Conservation (phyloP, 768 basidiomycete genomes). For the Mrakia frigida region DNA sequence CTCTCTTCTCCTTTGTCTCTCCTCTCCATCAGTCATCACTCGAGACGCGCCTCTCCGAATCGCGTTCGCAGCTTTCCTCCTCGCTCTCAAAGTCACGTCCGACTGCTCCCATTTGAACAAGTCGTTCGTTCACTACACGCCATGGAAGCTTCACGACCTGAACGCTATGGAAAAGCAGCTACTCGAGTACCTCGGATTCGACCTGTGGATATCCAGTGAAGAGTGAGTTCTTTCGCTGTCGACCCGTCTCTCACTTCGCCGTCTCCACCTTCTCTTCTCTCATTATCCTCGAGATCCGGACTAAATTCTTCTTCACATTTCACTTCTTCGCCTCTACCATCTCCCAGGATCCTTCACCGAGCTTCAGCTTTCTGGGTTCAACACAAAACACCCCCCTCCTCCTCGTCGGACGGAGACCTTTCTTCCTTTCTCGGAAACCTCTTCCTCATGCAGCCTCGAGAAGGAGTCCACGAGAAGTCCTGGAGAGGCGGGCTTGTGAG, state of each 20-base stretch:
- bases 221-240: background rate
- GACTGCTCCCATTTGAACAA: background rate
- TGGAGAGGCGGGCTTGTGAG: background rate
- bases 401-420: too few relatives aligned
- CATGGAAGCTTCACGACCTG: slow-evolving; percentile 7
- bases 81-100: background rate
- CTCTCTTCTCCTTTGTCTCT: background rate
- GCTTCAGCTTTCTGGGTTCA: background rate
- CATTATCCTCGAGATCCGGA: too few relatives aligned
- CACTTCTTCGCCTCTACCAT: background rate
- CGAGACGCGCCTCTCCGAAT: slow-evolving; percentile 3
- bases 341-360: background rate
- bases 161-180: slow-evolving; percentile 5
- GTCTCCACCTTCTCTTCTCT: too few relatives aligned
- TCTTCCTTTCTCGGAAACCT: slow-evolving; percentile 1
- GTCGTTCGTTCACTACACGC: background rate
- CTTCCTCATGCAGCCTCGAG: background rate
- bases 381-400: background rate
- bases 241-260: too few relatives aligned
- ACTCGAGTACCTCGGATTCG: background rate
- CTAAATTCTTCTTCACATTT: too few relatives aligned
- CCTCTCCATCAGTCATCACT: background rate
- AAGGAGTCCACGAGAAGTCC: background rate
- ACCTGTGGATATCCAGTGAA: slow-evolving; percentile 3
- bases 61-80: background rate